Evolutionary conservation across 805 yeast genomes (phyloP).

Genomic region (Middelhovenomyces tepae): DNA sequence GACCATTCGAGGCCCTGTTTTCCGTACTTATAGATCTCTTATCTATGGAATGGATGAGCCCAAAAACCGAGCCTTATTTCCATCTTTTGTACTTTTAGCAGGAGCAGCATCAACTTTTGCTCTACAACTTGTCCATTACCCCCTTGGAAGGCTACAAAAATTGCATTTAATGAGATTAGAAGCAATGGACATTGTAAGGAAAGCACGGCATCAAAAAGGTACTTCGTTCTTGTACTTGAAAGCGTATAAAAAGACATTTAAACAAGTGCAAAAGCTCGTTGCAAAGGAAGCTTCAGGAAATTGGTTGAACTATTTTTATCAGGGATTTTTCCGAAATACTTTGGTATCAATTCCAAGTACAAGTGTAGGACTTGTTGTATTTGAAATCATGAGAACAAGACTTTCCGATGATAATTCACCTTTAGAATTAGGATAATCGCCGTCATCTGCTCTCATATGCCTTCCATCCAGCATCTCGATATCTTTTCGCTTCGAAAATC

Average conservation of each 20-base stretch:
- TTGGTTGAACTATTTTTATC: conserved; percentile 63
- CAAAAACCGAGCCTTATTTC: conserved; percentile 42
- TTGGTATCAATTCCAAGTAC: conserved; percentile 79
- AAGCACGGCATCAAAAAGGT: conserved; percentile 3
- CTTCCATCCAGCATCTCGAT: conserved; percentile 90
- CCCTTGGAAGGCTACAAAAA: conserved; percentile 69
- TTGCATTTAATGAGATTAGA: conserved; percentile 73
- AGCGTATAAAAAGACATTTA: conserved; percentile 68
- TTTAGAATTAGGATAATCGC: too few relatives aligned
- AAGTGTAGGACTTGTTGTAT: conserved; percentile 72
- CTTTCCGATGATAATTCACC: too few relatives aligned
- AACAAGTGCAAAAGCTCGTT: conserved; percentile 44
- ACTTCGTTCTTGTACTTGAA: conserved; percentile 65
- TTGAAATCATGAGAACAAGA: conserved; percentile 62
- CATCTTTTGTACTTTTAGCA: conserved; percentile 65
- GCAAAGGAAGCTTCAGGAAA: conserved; percentile 45
- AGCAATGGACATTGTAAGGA: conserved; percentile 53
- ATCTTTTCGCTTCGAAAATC: conserved; percentile 74
- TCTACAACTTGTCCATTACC: conserved; percentile 72
- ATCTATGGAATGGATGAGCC: conserved; percentile 18
- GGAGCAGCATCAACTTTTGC: conserved; percentile 83
- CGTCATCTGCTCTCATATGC: conserved; percentile 68
- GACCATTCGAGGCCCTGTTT: conserved; percentile 49
- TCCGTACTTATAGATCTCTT: conserved; percentile 17
- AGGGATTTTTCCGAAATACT: conserved; percentile 68